Conservation (phyloP, 2,329 filamentous ascomycete species). For the Rachicladosporium sp. region DNA sequence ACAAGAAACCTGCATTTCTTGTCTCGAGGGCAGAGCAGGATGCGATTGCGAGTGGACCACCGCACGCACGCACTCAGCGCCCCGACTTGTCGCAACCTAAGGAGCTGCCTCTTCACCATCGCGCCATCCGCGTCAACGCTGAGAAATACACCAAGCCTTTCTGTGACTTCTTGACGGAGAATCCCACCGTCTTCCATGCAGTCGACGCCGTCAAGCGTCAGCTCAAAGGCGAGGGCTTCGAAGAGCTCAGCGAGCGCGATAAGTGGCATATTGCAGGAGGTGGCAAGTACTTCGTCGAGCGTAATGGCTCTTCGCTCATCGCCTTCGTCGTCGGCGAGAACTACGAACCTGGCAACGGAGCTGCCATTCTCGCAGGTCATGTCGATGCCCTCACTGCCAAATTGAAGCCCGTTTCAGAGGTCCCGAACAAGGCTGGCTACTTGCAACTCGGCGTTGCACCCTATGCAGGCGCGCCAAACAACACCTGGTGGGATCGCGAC, state of each 20-base stretch:
- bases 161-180: conserved; percentile 72
- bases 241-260: conserved; percentile 66
- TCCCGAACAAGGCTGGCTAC: conserved; percentile 76
- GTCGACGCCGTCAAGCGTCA: conserved; percentile 67
- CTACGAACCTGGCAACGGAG: conserved; percentile 74
- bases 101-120: background rate
- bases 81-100: too few relatives aligned
- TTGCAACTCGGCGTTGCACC: conserved; percentile 82
- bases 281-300: conserved; percentile 78
- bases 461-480: conserved; percentile 77
- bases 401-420: conserved; percentile 79
- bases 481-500: conserved; percentile 96
- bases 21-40: conserved; percentile 4
- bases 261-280: conserved; percentile 70
- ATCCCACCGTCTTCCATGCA: conserved; percentile 88
- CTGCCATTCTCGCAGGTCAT: conserved; percentile 81
- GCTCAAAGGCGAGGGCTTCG: conserved; percentile 60
- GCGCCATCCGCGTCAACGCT: conserved; percentile 17
- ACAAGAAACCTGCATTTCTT: too few relatives aligned
- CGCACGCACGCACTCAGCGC: too few relatives aligned
- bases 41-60: conserved; percentile 5
- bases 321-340: conserved; percentile 71
- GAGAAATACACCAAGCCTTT: conserved; percentile 30
- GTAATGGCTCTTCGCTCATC: conserved; percentile 76
- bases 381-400: conserved; percentile 84